Base-by-base conservation (phyloP, 73 alveolate species). In the Tetrahymena elliotti region DNA sequence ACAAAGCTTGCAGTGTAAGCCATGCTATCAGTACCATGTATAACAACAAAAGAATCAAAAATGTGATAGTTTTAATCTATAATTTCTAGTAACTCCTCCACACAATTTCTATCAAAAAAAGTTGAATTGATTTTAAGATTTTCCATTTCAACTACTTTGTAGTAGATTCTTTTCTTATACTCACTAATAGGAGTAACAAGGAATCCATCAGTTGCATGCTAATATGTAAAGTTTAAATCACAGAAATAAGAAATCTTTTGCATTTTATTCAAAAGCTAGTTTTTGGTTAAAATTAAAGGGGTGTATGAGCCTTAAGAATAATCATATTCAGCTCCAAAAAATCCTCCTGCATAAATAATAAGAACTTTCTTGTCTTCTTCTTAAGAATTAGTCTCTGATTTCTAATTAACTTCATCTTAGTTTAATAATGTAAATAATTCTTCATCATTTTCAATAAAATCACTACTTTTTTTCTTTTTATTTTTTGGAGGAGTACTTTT, bases 1-100 rank as follows among this genome's bases (percentile, higher is more conserved):
- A 96, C 38, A 40, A 41, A 84, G 27, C 97, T 93, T 18, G 96
- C 97, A 5, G 96, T 47, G 68, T 96, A 96, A 8, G 97, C 95
- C 83, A 96, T 82, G 22, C 97, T 95, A 39, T 96, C 97, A 24
- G 96, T 96, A 6, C 98, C 98, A 94, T 96, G 93, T 22, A 95
- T 40, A 38, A 96, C 93, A 36, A 96, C 94, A 93, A 96, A 96
- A 6, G 97, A 68, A 83, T 95, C 95, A 84, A 93, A 96, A 33
- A 83, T 41, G 35, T 96, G 94, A 40, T 96, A 96, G 93, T 96
- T 93, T 88, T 95, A 54, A 47, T 95, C 95, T 12, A 96, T 93
- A 20, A 93, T 83, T 35, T 95, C 96, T 8, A 68, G 96, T 82
- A 94, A 53, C 40, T 37, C 88, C 36, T 92, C 95, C 40, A 37